Base-by-base conservation (phyloP, 805 yeast species). In the Candida wancherniae region DNA sequence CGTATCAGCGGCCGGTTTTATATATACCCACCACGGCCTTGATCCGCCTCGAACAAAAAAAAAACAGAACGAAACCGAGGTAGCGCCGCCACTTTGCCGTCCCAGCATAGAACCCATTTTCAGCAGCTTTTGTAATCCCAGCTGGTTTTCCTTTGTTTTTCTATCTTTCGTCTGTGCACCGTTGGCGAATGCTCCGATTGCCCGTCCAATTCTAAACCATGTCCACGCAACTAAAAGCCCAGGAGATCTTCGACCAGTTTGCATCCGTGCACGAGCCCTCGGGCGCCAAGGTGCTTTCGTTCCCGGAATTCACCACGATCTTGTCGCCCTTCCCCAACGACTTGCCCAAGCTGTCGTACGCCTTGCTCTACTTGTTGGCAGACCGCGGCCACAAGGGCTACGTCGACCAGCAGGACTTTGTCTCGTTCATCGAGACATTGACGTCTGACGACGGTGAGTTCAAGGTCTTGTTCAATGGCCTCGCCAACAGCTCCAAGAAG, bases 351-450 rank as follows among this genome's bases (percentile, higher is more conserved):
- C 55, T 54, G 25, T 44, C 67, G 5, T 63, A 53, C 32, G 51
- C 69, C 5, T 69, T 88, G 38, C 75, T 90, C 28, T 90, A 83
- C 52, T 66, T 82, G 34, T 77, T 86, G 16, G 85, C 95, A 10
- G 97, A 90, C 59, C 74, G 74, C 36, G 67, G 70, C 22, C 65
- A 69, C 34, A 74, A 75, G 43, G 97, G 96, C 6, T 77, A 69
- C 37, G 67, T 85, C 29, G 69, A 74, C 16, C 63, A 77, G 29
- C 55, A 64, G 15, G 96, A 90, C 52, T 90, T 94, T 82, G 60
- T 74, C 29, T 69, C 71, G 24, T 84, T 90, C 52, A 77, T 83
- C 47, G 67, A 71, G 38, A 68, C 67, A 19, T 57, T 73, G 72
- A 45, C 54, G 12, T 37, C 47, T 22, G 39, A 40, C 23, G 53